These are phyloP conservation scores for Boletus tomentosulus DNA, from an alignment of 768 basidiomycete species.

Conservation along the genomic window DNA sequence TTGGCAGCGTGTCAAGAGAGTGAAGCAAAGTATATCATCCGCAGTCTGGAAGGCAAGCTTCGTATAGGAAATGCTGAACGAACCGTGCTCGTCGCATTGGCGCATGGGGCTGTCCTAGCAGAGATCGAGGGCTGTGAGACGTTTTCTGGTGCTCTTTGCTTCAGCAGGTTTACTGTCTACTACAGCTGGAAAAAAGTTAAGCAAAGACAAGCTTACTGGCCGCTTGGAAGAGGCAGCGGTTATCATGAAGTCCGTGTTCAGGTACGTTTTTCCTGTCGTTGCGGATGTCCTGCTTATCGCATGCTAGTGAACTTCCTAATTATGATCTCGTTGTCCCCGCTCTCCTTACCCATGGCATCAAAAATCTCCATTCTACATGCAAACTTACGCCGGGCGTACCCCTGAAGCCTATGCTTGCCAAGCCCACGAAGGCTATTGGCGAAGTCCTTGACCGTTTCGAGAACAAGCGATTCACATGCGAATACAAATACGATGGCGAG, in stretches of 20 bases:
- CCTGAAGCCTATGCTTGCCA: constrained; percentile 97
- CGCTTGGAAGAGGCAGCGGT: constrained; percentile 74
- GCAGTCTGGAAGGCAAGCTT: constrained; percentile 94
- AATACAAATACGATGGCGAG: constrained; percentile 99
- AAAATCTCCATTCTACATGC: constrained; percentile 65
- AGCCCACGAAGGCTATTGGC: constrained; percentile 97
- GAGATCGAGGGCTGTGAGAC: constrained; percentile 60
- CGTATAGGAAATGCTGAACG: constrained; percentile 96
- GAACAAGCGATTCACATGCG: constrained; percentile 92
- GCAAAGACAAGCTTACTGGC: constrained; percentile 63
- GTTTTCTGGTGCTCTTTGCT: neutral
- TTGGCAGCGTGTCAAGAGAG: constrained; percentile 86
- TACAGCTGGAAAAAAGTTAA: constrained; percentile 69
- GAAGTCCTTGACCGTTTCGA: constrained; percentile 98
- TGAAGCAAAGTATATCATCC: constrained; percentile 96
- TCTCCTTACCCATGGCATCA: constrained; percentile 73
- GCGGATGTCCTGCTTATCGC: constrained; percentile 2
- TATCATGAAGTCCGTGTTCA: constrained; percentile 87
- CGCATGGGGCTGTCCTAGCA: constrained; percentile 83
- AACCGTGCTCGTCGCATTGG: constrained; percentile 90
- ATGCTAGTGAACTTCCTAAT: constrained; percentile 77
- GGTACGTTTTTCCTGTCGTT: constrained; percentile 42
- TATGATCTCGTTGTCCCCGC: constrained; percentile 94
- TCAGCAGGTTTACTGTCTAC: constrained; percentile 1
- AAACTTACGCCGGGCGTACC: constrained; percentile 95